phyloP scores from a whole-genome alignment of 768 basidiomycete species.

The Neoboletus brunneissimus region DNA sequence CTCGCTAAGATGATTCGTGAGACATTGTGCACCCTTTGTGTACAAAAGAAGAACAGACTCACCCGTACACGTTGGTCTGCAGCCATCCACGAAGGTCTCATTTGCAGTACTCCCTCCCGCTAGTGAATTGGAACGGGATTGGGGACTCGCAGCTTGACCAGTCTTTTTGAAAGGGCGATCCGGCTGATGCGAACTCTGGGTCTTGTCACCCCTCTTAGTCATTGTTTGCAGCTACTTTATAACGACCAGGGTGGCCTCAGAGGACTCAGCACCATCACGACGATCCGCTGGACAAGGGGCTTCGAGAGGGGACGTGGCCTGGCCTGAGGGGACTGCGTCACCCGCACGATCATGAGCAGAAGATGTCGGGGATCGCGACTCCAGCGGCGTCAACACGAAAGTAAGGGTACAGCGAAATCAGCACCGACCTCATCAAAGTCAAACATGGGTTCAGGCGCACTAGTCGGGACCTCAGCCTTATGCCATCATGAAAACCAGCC shows the following conservation, averaged over 20 bases:
- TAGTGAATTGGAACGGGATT: background rate
- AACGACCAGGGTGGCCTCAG: background rate
- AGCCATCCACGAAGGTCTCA: background rate
- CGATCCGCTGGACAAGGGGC: background rate
- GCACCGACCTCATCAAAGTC: background rate
- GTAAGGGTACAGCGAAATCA: background rate
- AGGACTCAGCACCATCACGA: background rate
- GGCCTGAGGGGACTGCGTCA: background rate
- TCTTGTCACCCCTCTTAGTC: background rate
- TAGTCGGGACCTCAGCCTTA: background rate
- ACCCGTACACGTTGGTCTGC: background rate
- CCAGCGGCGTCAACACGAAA: background rate
- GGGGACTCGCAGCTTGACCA: background rate
- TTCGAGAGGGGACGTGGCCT: background rate
- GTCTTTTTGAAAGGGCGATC: no score
- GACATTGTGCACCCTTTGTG: background rate
- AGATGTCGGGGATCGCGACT: background rate
- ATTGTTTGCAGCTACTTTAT: background rate
- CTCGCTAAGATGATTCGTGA: background rate
- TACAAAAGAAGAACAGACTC: background rate
- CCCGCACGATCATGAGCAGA: background rate
- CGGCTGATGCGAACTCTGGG: background rate
- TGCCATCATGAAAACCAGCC: background rate
- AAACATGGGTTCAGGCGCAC: background rate
- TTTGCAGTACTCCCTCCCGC: background rate